Base-by-base conservation (phyloP, 495 filamentous ascomycete species). In the Parathielavia appendiculata region DNA sequence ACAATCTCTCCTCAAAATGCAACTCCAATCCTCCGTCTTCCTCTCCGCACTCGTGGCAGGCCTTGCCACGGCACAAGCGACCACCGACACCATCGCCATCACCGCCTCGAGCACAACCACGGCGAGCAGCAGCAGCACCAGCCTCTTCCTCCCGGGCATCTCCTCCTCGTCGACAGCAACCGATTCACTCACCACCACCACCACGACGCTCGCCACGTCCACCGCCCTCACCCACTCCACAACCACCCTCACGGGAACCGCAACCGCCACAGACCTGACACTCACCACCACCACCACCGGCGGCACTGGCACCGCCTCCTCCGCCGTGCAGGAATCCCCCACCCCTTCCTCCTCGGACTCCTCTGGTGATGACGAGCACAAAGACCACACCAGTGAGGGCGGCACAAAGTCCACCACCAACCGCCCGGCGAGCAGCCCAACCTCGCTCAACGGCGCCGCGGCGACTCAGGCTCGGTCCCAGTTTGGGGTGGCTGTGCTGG, bases 1-100 rank as follows among this genome's bases (percentile, higher is more conserved):
- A n/a, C 9, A 23, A n/a, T n/a, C n/a, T n/a, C n/a, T 32, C n/a
- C 2, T 45, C 62, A 68, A 61, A 45, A 71, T 71, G 69, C 62
- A 69, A 34, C 34, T 64, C 60, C 62, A 64, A 48, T 35, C 59
- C 32, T 52, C 60, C 23, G 51, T 70, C 56, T 8, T 69, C 56
- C 38, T 71, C 53, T 58, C 69, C 11, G 56, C 63, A 53, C 57
- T 69, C 44, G 39, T 62, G 23, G 23, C 36, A 1, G 57, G 40
- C 61, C 19, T 65, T 11, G 60, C 64, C 51, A 45, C 63, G 10
- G 54, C 58, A 34, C 9, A 14, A 4, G 7, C 4, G 20, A 12
- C 19, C 19, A 38, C 19, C 22, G n/a, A 4, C 49, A 23, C 17
- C 39, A 35, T n/a, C n/a, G n/a, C 14, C 22, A 14, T 17, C 39